These are phyloP conservation scores for Fusarium sp. DNA, from an alignment of 2,329 filamentous ascomycete species.

Conservation along the genomic window DNA sequence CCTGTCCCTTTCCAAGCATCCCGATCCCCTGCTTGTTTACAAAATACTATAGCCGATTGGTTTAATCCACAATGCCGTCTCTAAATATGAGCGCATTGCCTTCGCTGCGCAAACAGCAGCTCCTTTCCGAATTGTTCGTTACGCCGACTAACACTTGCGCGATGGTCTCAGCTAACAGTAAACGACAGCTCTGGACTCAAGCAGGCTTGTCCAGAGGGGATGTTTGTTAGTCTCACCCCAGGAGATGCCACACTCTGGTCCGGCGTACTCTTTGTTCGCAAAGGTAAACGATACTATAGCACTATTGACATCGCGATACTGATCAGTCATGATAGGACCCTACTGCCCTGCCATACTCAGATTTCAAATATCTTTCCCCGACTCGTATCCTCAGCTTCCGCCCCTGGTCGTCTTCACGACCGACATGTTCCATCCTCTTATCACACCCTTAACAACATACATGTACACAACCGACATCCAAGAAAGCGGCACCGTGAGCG, in stretches of 20 bases:
- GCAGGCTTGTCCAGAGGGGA: constrained; percentile 83
- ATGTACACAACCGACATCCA: constrained; percentile 86
- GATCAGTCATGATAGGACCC: constrained; percentile 69
- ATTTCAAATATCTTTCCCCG: constrained; percentile 89
- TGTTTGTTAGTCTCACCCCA: constrained; percentile 87
- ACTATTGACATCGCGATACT: not conserved
- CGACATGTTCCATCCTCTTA: constrained; percentile 94
- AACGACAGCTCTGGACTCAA: constrained; percentile 77
- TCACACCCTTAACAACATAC: constrained; percentile 93
- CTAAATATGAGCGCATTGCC: constrained; percentile 60
- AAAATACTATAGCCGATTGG: not conserved
- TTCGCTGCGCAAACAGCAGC: constrained; percentile 76
- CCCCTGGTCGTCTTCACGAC: constrained; percentile 89
- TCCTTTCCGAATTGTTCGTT: constrained; percentile 83
- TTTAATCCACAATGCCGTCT: constrained; percentile 53
- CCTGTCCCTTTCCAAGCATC: not conserved
- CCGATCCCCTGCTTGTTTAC: too few species aligned
- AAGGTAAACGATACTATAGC: constrained; percentile 68
- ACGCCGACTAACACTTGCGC: not conserved
- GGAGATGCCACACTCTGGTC: constrained; percentile 86
- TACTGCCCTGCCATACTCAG: constrained; percentile 89
- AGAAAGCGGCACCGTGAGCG: constrained; percentile 81
- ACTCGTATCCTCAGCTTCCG: constrained; percentile 80
- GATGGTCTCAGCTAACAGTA: constrained; percentile 41
- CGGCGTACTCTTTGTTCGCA: constrained; percentile 90